Conservation (phyloP, 139 green algal species). For the Pleodorina starrii region DNA sequence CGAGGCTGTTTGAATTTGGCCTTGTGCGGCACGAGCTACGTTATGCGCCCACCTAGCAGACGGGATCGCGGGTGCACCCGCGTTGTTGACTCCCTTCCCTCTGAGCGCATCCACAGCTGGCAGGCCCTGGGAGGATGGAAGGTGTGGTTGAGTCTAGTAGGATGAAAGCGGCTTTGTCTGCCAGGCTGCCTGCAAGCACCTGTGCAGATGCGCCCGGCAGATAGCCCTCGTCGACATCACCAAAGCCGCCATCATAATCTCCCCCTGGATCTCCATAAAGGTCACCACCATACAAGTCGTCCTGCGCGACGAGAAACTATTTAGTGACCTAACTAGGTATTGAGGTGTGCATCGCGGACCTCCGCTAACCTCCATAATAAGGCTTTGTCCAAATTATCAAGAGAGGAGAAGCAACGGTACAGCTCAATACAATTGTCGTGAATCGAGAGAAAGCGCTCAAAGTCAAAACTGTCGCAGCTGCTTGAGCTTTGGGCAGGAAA, state of each 20-base stretch:
- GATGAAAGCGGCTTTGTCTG: too few relatives aligned
- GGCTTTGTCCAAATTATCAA: too few relatives aligned
- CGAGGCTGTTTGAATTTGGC: too few relatives aligned
- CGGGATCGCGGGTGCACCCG: not conserved
- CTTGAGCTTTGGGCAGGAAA: too few relatives aligned
- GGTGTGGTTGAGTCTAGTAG: too few relatives aligned
- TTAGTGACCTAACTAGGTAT: too few relatives aligned
- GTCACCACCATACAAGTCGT: conserved; percentile 44
- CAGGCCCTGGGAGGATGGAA: not conserved
- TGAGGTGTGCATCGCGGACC: too few relatives aligned
- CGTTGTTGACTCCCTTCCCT: not conserved
- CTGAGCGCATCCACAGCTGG: not conserved
- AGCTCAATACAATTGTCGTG: too few relatives aligned
- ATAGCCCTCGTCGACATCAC: conserved; percentile 20
- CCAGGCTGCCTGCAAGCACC: conserved; percentile 3
- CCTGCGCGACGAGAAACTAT: not conserved
- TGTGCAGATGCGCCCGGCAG: conserved; percentile 19
- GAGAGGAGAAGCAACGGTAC: too few relatives aligned
- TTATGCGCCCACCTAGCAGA: not conserved
- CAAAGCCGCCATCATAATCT: conserved; percentile 34
- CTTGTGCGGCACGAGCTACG: too few relatives aligned
- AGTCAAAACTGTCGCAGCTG: not conserved
- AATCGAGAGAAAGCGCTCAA: not conserved
- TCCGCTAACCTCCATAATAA: conserved; percentile 16
- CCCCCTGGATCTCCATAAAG: conserved; percentile 38